Evolutionary conservation across 805 yeast species (phyloP).

Genomic region (Candida boleticola): DNA sequence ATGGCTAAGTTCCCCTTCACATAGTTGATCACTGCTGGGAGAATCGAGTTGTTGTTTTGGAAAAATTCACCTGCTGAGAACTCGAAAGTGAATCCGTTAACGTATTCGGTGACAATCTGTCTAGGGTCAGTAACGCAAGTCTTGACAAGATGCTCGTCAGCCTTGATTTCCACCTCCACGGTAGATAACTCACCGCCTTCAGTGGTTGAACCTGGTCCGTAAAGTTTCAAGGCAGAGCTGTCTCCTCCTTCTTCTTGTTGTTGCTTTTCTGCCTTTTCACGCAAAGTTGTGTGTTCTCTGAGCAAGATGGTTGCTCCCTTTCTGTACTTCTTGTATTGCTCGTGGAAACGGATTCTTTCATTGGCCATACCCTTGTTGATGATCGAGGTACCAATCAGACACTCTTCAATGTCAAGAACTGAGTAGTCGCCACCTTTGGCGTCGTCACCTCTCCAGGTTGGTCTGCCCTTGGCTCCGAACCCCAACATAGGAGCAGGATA

Average conservation of each 20-base stretch:
- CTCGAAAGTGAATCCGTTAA: conserved; percentile 73
- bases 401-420: conserved; percentile 90
- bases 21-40: conserved; percentile 78
- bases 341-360: conserved; percentile 59
- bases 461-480: conserved; percentile 83
- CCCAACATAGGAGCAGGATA: conserved; percentile 71
- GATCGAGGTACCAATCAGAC: conserved; percentile 81
- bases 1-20: conserved; percentile 67
- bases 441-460: conserved; percentile 54
- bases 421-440: conserved; percentile 57
- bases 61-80: conserved; percentile 95
- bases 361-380: conserved; percentile 70
- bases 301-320: conserved; percentile 85
- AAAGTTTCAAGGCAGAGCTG: conserved; percentile 26
- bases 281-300: conserved; percentile 66
- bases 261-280: conserved; percentile 7
- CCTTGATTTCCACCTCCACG: conserved; percentile 21
- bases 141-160: conserved; percentile 40
- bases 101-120: conserved; percentile 74
- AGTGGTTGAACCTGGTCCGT: conserved; percentile 13
- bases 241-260: conserved; percentile 27
- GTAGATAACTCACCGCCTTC: conserved; percentile 32
- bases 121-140: conserved; percentile 79
- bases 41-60: conserved; percentile 90
- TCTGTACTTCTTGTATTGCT: conserved; percentile 47